Evolutionary conservation across 257 asterid genomes (phyloP), one percentile per base, ranked within the genome.

Genomic region (Ligustrum vulgare): DNA sequence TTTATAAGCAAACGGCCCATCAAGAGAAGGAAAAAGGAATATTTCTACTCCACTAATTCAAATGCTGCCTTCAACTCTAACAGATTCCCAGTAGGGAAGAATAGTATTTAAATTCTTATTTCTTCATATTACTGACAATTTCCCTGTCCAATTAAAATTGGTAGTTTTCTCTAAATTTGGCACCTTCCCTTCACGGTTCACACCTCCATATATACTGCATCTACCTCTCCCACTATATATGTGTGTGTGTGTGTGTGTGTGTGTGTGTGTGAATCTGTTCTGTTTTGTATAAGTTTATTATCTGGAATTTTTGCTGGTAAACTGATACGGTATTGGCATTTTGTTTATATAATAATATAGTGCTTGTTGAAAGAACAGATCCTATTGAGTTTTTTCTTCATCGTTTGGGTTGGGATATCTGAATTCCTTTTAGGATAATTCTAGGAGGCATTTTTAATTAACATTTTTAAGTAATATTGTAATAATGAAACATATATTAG

Each of bases 181-280:
- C 87, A 69, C 81, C 77, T 76, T 79, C 70, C 76, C 74, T 66
- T 84, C 79, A 79, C 84, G 71, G 63, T 41, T 41, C 49, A 41
- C 49, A 41, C 79, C 85, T 77, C 91, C 75, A 80, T 84, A 86
- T 82, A 87, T 80, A 80, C 78, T 31, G 9, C 63, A 75, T 76
- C 45, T 45, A 10, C 12, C 74, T 58, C 80, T 68, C 83, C 23
- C 31, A 33, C 35, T n/a, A 51, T 64, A 23, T n/a, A n/a, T n/a
- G n/a, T n/a, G n/a, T n/a, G n/a, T n/a, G n/a, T n/a, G n/a, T n/a
- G n/a, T n/a, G n/a, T n/a, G n/a, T n/a, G n/a, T n/a, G n/a, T n/a
- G n/a, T 32, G 12, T 9, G 18, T 28, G 5, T 13, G 15, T 28
- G 31, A 23, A 65, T 34, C 54, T 58, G 8, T n/a, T 71, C 66